These are phyloP conservation scores for Calamus simplicifolius DNA, from an alignment of 176 grass and related monocot genomes.

Conservation along the genomic window DNA sequence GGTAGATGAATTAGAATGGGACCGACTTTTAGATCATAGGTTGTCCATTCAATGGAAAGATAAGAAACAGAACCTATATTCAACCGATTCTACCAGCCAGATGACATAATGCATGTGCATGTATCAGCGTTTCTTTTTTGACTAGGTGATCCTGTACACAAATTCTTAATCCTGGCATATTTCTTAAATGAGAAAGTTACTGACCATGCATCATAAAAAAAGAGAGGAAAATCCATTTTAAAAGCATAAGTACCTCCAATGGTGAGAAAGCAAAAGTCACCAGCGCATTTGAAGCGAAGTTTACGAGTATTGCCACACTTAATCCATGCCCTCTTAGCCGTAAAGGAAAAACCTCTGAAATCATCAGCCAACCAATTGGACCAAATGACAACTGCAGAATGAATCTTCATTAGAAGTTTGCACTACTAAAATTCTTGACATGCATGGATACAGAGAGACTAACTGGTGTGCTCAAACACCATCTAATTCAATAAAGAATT, in stretches of 20 bases:
- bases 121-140: no score
- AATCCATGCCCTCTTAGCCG: slow-evolving; percentile 72
- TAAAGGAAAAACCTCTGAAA: slow-evolving; percentile 87
- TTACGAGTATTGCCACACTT: slow-evolving; percentile 80
- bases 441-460: no score
- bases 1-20: no score
- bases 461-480: background rate
- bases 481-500: background rate
- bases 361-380: slow-evolving; percentile 97
- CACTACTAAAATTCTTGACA: no score
- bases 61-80: background rate
- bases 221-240: no score
- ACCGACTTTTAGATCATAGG: no score
- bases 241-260: slow-evolving; percentile 55
- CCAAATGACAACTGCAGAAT: slow-evolving; percentile 81
- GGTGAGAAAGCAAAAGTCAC: slow-evolving; percentile 98
- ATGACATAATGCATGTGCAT: no score
- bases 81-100: no score
- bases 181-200: no score
- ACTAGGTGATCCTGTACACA: no score
- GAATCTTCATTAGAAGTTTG: slow-evolving; percentile 14
- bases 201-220: no score
- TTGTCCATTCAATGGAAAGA: background rate
- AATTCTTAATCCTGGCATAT: no score
- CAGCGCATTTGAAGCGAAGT: slow-evolving; percentile 83